Conservation (phyloP, 768 basidiomycete species). For the Leccinum broughii region DNA sequence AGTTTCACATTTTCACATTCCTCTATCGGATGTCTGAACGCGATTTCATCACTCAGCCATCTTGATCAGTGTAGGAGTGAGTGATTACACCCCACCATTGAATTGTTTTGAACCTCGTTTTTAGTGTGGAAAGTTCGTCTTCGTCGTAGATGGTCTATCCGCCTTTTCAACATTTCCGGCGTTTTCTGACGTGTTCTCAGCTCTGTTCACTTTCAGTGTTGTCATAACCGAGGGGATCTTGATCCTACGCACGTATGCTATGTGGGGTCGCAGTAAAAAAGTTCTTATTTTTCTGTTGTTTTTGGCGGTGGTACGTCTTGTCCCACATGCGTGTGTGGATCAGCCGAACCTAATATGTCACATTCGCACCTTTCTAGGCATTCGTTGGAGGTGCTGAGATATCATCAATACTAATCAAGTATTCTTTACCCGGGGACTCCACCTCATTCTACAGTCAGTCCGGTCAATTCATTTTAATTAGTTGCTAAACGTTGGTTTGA, state of each 20-base stretch:
- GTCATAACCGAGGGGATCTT: slow-evolving; percentile 12
- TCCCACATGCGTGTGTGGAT: neutral
- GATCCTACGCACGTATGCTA: slow-evolving; percentile 26
- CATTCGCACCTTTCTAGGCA: slow-evolving; percentile 4
- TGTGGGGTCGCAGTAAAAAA: slow-evolving; percentile 23
- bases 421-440: slow-evolving; percentile 19
- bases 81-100: neutral
- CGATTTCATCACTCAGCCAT: slow-evolving; percentile 4
- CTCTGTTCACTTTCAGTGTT: slow-evolving; percentile 14
- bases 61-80: slow-evolving; percentile 4
- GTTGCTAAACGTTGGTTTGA: neutral
- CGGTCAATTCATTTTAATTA: neutral
- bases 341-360: neutral
- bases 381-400: slow-evolving; percentile 12
- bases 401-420: neutral
- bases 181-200: slow-evolving; percentile 11
- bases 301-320: slow-evolving; percentile 17
- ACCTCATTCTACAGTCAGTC: slow-evolving; percentile 23
- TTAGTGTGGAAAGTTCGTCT: slow-evolving; percentile 23
- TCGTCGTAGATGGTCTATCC: slow-evolving; percentile 19
- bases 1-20: neutral
- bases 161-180: neutral
- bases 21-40: neutral
- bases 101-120: neutral
- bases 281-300: slow-evolving; percentile 19